Evolutionary conservation across 148 eudicot species (phyloP).

Genomic region (Agrostemma githago): DNA sequence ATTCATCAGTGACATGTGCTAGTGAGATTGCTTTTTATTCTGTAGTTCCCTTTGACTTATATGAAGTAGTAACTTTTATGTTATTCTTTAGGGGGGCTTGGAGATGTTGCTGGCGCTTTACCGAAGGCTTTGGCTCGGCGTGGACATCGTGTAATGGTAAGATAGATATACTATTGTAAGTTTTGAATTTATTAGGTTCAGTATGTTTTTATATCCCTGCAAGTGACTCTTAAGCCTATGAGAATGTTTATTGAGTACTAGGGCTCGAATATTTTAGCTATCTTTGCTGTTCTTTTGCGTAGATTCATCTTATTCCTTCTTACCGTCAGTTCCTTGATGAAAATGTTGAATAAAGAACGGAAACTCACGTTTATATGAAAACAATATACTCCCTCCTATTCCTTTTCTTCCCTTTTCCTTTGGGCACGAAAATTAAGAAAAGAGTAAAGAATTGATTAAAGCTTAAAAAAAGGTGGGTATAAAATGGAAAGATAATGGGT

Average conservation of each 20-base stretch:
- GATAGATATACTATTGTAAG: neutral
- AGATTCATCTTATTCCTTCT: constrained; percentile 2
- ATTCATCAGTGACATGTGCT: constrained; percentile 1
- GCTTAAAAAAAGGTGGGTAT: no score
- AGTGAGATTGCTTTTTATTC: neutral
- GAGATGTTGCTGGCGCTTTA: constrained; percentile 98
- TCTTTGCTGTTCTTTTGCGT: constrained; percentile 2
- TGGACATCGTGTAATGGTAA: constrained; percentile 99
- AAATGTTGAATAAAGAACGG: neutral
- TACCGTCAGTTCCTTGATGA: neutral
- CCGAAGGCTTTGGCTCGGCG: constrained; percentile 98
- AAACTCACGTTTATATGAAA: neutral
- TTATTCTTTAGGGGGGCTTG: constrained; percentile 84
- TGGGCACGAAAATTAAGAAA: no score
- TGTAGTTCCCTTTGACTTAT: neutral
- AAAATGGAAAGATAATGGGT: no score
- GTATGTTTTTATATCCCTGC: neutral
- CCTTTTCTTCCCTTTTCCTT: no score
- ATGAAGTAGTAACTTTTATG: constrained; percentile 17
- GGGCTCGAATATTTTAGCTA: neutral
- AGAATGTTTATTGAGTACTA: neutral
- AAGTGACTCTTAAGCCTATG: neutral
- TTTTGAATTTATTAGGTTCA: neutral
- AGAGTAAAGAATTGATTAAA: no score
- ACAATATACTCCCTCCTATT: neutral